Base-by-base conservation (phyloP, 2,329 filamentous ascomycete genomes). In the Nectriaceae sp. region DNA sequence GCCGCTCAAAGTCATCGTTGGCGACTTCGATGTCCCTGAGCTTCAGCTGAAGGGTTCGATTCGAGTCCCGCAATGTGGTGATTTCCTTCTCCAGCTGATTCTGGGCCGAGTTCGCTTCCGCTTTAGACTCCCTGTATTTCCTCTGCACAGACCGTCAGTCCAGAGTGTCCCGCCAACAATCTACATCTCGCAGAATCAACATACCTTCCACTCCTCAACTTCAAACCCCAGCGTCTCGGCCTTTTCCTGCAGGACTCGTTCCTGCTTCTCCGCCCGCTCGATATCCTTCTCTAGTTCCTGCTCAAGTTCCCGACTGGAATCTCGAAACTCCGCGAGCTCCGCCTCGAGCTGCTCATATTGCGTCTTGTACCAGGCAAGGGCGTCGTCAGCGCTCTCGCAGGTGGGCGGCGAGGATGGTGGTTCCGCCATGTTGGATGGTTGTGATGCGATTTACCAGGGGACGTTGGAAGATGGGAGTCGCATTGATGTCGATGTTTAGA, bases 191-290 rank as follows among this genome's bases (percentile, higher is more conserved):
- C 29, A 37, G 19, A n/a, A 21, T n/a, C 21, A 24, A 61, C 82
- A 70, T 75, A 93, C 91, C 85, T 97, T 97, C 94, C 94, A 99
- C 73, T 99, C 94, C 49, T 97, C 91, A 1, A 94, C 92, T 70
- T 97, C 92, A 65, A 90, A 99, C 42, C 81, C 84, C 54, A 96
- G 71, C 31, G 79, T 81, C 70, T 97, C 93, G 1, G 90, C 88
- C 75, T 93, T 96, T 69, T 96, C 88, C 68, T 92, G 87, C 60
- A 97, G 73, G 56, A 85, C 78, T 55, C 91, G 83, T 74, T 97
- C 93, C 62, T 91, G 84, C 75, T 96, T 96, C 77, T 99, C 94
- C 38, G 92, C 92, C 38, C 90, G 88, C 63, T 97, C 93, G 48
- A 99, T 87, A 68, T 99, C 94, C 75, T 92, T 95, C 72, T 99